phyloP scores from a whole-genome alignment of 805 yeast genomes.

The Candida gorgasii region DNA sequence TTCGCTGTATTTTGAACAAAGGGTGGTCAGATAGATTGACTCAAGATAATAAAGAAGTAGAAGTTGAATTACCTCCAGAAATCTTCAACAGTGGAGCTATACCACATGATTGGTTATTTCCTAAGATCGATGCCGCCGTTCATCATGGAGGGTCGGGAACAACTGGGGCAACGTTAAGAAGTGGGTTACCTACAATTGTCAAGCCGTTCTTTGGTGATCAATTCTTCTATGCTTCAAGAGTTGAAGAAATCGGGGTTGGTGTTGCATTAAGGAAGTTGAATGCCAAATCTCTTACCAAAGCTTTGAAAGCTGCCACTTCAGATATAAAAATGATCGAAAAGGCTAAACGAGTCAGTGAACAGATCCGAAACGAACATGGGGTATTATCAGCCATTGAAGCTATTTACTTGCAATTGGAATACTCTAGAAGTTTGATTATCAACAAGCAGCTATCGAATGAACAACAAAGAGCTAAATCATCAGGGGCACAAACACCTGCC shows the following conservation, averaged over 20 bases:
- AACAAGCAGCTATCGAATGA: constrained; percentile 44
- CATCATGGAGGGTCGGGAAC: constrained; percentile 98
- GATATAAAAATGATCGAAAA: constrained; percentile 66
- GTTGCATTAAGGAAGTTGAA: constrained; percentile 68
- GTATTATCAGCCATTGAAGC: constrained; percentile 72
- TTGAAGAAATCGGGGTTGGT: constrained; percentile 90
- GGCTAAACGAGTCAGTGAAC: constrained; percentile 63
- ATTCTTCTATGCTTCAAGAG: constrained; percentile 83
- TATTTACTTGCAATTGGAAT: constrained; percentile 78
- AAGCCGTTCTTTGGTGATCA: constrained; percentile 98
- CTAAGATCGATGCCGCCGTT: constrained; percentile 87
- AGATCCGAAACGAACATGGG: constrained; percentile 75
- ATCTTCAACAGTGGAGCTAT: constrained; percentile 69
- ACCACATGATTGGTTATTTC: constrained; percentile 95
- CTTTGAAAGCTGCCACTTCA: constrained; percentile 66
- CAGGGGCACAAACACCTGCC: constrained; percentile 10
- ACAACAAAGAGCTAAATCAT: constrained; percentile 9
- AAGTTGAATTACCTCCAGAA: constrained; percentile 59
- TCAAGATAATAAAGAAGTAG: constrained; percentile 32
- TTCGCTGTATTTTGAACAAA: constrained; percentile 82
- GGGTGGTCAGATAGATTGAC: constrained; percentile 89
- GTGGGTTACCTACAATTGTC: constrained; percentile 85
- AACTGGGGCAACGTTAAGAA: constrained; percentile 85
- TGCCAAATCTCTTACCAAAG: constrained; percentile 60
- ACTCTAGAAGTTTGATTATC: constrained; percentile 60